Evolutionary conservation across 331 rosid species (phyloP).

Genomic region (Prunus yedoensis): DNA sequence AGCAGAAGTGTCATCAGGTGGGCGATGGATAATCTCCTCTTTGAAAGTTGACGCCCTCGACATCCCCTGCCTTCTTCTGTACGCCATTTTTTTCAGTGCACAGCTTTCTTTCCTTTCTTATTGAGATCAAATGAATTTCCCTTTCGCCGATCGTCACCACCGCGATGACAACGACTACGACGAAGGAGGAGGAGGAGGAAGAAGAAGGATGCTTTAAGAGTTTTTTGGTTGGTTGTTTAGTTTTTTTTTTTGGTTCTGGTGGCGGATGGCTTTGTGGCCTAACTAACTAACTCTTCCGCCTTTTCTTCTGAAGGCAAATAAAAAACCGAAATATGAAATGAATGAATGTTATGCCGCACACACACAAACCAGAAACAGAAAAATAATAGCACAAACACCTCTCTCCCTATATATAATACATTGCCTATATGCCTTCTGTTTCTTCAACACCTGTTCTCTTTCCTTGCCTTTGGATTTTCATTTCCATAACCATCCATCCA

Average conservation of each 20-base stretch:
- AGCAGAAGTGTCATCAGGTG: conserved; percentile 25
- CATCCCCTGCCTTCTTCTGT: conserved; percentile 80
- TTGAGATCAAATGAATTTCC: background rate
- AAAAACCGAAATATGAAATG: conserved; percentile 6
- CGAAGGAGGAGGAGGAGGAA: background rate
- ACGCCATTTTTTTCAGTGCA: conserved; percentile 54
- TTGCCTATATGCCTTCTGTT: too few relatives aligned
- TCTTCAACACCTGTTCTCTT: background rate
- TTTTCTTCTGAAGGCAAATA: conserved; percentile 9
- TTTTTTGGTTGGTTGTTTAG: background rate
- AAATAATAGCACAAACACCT: background rate
- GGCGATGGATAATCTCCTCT: conserved; percentile 55
- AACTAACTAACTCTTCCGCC: conserved; percentile 22
- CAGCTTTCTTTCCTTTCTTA: too few relatives aligned
- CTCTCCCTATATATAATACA: background rate
- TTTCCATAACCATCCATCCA: too few relatives aligned
- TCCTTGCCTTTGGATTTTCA: background rate
- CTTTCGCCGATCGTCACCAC: conserved; percentile 9
- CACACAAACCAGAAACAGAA: conserved; percentile 7
- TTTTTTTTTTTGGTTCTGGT: background rate
- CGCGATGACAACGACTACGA: background rate
- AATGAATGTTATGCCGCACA: background rate
- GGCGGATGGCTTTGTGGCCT: conserved; percentile 1
- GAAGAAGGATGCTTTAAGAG: background rate
- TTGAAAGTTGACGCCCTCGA: conserved; percentile 75